Evolutionary conservation across 768 basidiomycete genomes (phyloP).

Genomic region (Phanerochaete sordida): DNA sequence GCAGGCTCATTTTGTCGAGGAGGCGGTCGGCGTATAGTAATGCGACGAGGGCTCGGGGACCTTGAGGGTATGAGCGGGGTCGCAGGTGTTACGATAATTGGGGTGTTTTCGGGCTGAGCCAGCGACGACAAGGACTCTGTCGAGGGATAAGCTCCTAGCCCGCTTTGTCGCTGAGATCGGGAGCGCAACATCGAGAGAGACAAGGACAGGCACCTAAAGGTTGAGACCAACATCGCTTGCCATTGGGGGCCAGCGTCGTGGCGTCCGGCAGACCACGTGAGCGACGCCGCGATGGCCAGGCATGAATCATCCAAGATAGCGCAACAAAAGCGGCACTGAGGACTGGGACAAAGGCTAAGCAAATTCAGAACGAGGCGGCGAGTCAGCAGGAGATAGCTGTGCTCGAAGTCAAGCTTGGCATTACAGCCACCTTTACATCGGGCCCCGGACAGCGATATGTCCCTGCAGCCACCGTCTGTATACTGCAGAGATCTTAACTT

Average conservation of each 20-base stretch:
- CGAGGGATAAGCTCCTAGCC: background rate
- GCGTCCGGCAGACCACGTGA: background rate
- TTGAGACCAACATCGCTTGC: background rate
- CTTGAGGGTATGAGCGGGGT: background rate
- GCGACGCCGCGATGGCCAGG: background rate
- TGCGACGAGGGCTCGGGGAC: background rate
- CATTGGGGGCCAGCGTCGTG: background rate
- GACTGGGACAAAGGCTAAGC: too few species aligned
- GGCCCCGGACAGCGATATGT: too few species aligned
- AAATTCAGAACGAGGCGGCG: too few species aligned
- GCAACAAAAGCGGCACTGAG: too few species aligned
- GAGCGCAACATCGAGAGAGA: background rate
- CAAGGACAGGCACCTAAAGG: background rate
- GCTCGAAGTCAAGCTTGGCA: too few species aligned
- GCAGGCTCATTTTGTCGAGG: background rate
- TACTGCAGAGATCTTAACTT: too few species aligned
- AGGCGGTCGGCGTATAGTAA: background rate
- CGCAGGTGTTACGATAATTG: background rate
- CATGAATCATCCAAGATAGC: too few species aligned
- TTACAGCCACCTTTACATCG: too few species aligned
- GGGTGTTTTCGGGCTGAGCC: background rate
- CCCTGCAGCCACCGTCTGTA: too few species aligned
- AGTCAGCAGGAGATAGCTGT: too few species aligned
- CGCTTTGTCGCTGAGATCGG: background rate
- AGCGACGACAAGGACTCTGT: background rate